Conservation (phyloP, 2,329 filamentous ascomycete species). For the Penicillium corylophilum region DNA sequence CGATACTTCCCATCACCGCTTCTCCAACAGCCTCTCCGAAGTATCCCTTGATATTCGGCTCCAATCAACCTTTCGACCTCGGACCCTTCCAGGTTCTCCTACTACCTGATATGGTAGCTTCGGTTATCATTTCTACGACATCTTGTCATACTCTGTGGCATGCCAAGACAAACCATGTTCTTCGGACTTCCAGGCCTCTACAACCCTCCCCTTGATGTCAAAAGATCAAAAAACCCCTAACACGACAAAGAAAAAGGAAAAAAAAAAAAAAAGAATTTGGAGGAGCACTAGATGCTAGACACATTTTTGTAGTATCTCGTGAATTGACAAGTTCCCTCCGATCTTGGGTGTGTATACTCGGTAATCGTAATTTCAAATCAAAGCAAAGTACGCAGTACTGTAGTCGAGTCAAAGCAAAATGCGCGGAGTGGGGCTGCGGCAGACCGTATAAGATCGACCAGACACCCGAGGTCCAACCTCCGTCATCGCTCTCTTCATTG, state of each 20-base stretch:
- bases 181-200: background rate
- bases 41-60: background rate
- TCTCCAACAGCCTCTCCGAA: background rate
- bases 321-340: slow-evolving; percentile 32
- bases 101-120: background rate
- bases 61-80: background rate
- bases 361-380: background rate
- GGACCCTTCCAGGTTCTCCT: background rate
- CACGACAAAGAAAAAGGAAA: slow-evolving; percentile 1
- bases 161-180: background rate
- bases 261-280: slow-evolving; percentile 23
- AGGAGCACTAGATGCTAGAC: slow-evolving; percentile 27
- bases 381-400: too few relatives aligned
- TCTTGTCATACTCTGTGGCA: slow-evolving; percentile 4
- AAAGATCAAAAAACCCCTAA: slow-evolving; percentile 5
- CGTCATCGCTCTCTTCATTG: slow-evolving; percentile 6
- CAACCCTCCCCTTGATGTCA: background rate
- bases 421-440: slow-evolving; percentile 18
- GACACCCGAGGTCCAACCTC: slow-evolving; percentile 18
- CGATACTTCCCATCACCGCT: background rate
- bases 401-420: slow-evolving; percentile 9
- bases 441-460: slow-evolving; percentile 16
- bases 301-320: slow-evolving; percentile 24
- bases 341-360: background rate
- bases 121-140: slow-evolving; percentile 1